A percentile compares a stretch with the other conserved stretches of the same genome.
phyloP scores from a whole-genome alignment of 768 basidiomycete species.

The Austroboletus festivus region DNA sequence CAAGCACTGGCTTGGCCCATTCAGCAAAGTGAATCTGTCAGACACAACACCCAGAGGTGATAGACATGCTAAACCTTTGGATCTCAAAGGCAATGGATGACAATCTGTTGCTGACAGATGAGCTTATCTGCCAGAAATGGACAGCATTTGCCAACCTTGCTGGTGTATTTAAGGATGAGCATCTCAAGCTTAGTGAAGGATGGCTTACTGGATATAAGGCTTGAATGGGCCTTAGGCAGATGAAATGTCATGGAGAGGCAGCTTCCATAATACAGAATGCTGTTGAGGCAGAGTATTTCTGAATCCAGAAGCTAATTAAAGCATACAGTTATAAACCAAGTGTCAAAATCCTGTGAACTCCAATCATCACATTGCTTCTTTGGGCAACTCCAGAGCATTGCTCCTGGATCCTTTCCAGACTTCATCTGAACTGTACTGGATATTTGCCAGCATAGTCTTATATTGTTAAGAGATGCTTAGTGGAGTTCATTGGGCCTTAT shows the following conservation, averaged over 20 bases:
- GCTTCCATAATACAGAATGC: conserved; percentile 24
- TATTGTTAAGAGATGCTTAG: too few relatives aligned
- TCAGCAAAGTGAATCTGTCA: conserved; percentile 12
- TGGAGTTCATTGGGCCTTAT: too few relatives aligned
- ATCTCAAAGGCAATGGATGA: conserved; percentile 29
- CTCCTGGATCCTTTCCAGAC: conserved; percentile 23
- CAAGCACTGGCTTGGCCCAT: too few relatives aligned
- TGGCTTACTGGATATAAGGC: not conserved
- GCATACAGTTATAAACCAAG: conserved; percentile 23
- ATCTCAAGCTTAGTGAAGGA: not conserved
- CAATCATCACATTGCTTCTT: too few relatives aligned
- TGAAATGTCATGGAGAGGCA: conserved; percentile 33
- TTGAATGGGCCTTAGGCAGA: not conserved
- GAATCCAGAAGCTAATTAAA: conserved; percentile 27
- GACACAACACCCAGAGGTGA: conserved; percentile 33
- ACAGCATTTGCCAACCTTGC: conserved; percentile 16
- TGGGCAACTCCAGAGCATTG: too few relatives aligned
- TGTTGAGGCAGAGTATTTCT: conserved; percentile 25
- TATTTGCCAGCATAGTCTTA: too few relatives aligned
- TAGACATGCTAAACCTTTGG: conserved; percentile 37
- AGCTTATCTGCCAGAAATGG: conserved; percentile 35
- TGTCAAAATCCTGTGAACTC: conserved; percentile 38
- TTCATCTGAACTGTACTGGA: too few relatives aligned
- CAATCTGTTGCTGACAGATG: conserved; percentile 1
- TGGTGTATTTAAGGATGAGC: not conserved